Base-by-base conservation (phyloP, 768 basidiomycete genomes). In the Naganishia vaughanmartiniae region DNA sequence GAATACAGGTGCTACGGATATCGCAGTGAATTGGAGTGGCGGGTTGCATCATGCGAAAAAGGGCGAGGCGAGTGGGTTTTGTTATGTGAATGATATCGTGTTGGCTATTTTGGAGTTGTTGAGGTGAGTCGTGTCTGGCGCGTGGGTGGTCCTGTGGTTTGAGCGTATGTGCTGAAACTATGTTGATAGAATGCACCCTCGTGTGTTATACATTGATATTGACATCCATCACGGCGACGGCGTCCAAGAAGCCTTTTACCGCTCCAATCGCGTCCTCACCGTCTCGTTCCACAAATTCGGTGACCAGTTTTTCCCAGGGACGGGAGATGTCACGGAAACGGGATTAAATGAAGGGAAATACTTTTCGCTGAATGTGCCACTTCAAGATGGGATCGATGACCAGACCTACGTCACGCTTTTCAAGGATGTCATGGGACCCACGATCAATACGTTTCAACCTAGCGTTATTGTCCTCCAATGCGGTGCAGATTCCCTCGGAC, bases 281-380 rank as follows among this genome's bases (percentile, higher is more conserved):
- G 92, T 97, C 17, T 97, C 95, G 0, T 99, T 99, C 83, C 95
- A 99, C 84, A 98, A 98, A 83, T 99, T 96, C 84, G 93, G 91
- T 0, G 93, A 92, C 68, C 92, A 95, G 77, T 99, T 99, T 85
- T 99, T 99, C 81, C 95, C 95, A 0, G 93, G 94, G 0, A 99
- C 95, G 0, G 95, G 95, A 19, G 93, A 93, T 81, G 85, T 97
- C 11, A 91, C 94, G 77, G 95, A 99, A 82, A 92, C 92, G 72
- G 85, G 85, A 4, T 73, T 76, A 0, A 91, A 92, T 17, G 84
- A 85, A 24, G 95, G 95, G 66, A 96, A 95, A 82, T 89, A 98
- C 79, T 99, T 98, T 80, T 90, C 88, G 71, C 84, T 98, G 53
- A 99, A 99, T 78, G 91, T 99, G 0, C 95, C 95, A 0, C 84